Evolutionary conservation across 2,329 filamentous ascomycete genomes (phyloP), one percentile per base, ranked within the genome.

Genomic region (Neofusicoccum ribis): DNA sequence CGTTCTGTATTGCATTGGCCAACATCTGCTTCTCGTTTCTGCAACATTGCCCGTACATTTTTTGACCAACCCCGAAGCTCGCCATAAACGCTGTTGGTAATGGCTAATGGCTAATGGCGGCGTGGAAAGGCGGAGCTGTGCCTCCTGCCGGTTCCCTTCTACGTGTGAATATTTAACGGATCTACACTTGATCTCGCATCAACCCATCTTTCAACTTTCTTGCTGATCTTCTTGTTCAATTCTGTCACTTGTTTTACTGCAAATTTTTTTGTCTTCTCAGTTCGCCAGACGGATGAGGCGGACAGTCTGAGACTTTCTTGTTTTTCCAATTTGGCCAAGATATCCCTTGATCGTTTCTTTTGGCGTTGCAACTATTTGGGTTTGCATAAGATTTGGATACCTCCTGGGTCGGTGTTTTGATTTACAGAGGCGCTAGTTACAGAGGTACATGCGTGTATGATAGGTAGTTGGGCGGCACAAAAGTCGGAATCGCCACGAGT

Each of bases 41-140:
- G 54, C 54, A 47, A 20, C 34, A 15, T 37, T 47, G 43, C 43
- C 31, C 15, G 12, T 37, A 36, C 5, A 44, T 37, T 7, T 60
- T 44, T 37, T 23, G 56, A 27, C 44, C 41, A 49, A 60, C 14
- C 27, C 23, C 17, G 27, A n/a, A 47, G 56, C 56, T 47, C 43
- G 43, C 56, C 56, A 47, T 44, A 43, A 15, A 31, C 31, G 31
- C 41, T 34, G 54, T 58, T 58, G 54, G 54, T 58, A 60, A 60
- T 60, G 41, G 56, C 56, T 60, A 60, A 60, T 60, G 56, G 56
- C 56, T 60, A 60, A 60, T 60, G 56, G 39, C 56, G 54, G 37
- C n/a, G 12, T 37, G 43, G 43, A 60, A 47, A 31, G 43, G 31
- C 41, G 31, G 27, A 36, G 56, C 41, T 47, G 11, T 15, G 54